A percentile compares a stretch with the other conserved stretches of the same genome.
phyloP scores from a whole-genome alignment of 352 stramenopile species.

The Pythium sukuiense region DNA sequence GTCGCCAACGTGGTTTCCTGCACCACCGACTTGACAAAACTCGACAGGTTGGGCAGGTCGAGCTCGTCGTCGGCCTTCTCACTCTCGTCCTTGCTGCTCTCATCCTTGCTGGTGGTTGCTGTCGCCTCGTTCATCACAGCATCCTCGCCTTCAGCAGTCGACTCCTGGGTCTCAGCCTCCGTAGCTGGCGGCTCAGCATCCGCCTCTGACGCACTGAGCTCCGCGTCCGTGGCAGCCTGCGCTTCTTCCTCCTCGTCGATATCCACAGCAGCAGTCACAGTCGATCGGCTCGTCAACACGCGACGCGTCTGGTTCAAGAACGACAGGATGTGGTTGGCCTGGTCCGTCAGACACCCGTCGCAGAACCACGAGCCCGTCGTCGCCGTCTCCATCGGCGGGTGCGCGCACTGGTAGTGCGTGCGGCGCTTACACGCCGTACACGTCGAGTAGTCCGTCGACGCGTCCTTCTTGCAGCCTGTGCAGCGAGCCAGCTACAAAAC shows the following conservation, averaged over 20 bases:
- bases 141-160: background rate
- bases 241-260: conserved; percentile 9
- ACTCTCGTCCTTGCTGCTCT: background rate
- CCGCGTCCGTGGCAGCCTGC: conserved; percentile 12
- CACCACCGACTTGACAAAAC: background rate
- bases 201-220: conserved; percentile 14
- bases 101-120: too few species aligned
- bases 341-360: conserved; percentile 25
- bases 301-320: conserved; percentile 67
- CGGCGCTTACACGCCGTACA: conserved; percentile 63
- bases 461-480: conserved; percentile 45
- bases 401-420: conserved; percentile 57
- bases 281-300: conserved; percentile 26
- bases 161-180: background rate
- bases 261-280: background rate
- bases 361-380: conserved; percentile 41
- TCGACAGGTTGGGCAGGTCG: conserved; percentile 1
- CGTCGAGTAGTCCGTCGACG: conserved; percentile 37
- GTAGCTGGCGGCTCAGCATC: conserved; percentile 1
- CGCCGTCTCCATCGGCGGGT: conserved; percentile 38
- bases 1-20: conserved; percentile 1
- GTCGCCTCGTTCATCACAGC: background rate
- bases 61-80: background rate
- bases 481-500: conserved; percentile 38
- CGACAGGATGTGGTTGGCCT: conserved; percentile 59